Percentiles rank a stretch among this genome's conserved stretches.
phyloP scores from a whole-genome alignment of 2,329 filamentous ascomycete genomes.

The Aureobasidium sp. region DNA sequence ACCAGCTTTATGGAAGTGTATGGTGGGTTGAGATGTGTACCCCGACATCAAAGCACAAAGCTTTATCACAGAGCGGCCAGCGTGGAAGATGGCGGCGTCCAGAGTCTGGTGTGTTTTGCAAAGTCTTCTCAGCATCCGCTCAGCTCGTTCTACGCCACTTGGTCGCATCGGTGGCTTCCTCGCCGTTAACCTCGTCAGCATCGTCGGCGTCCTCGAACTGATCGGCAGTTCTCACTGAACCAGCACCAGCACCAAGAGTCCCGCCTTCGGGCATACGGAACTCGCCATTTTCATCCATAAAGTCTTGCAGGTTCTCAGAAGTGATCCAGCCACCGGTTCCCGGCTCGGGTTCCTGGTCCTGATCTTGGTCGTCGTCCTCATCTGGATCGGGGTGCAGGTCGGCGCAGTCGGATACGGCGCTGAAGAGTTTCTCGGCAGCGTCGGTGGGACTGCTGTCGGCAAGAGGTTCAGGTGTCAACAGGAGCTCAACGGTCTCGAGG shows the following conservation, averaged over 20 bases:
- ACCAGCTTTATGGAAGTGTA: no score
- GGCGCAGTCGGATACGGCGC: conserved; percentile 64
- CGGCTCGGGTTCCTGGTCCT: conserved; percentile 49
- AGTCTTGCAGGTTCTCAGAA: conserved; percentile 79
- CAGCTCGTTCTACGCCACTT: conserved; percentile 47
- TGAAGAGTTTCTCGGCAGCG: conserved; percentile 47
- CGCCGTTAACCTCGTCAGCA: conserved; percentile 21
- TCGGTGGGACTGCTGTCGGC: conserved; percentile 18
- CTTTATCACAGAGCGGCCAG: not conserved
- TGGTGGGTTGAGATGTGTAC: not conserved
- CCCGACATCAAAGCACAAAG: not conserved
- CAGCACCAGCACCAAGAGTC: conserved; percentile 23
- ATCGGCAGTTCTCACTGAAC: conserved; percentile 30
- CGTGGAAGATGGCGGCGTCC: not conserved
- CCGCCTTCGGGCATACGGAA: conserved; percentile 61
- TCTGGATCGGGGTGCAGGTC: conserved; percentile 66
- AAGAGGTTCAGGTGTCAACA: conserved; percentile 45
- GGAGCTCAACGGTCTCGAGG: conserved; percentile 58
- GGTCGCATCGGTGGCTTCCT: conserved; percentile 27
- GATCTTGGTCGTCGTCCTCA: conserved; percentile 46
- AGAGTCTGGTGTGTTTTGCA: not conserved
- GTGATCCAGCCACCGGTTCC: conserved; percentile 81
- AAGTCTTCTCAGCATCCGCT: conserved; percentile 4
- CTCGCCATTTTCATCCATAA: conserved; percentile 71
- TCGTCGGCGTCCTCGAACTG: conserved; percentile 37